These are phyloP conservation scores for Magnusiomyces clavatus DNA, from an alignment of 1,139 yeast species.

Conservation along the genomic window DNA sequence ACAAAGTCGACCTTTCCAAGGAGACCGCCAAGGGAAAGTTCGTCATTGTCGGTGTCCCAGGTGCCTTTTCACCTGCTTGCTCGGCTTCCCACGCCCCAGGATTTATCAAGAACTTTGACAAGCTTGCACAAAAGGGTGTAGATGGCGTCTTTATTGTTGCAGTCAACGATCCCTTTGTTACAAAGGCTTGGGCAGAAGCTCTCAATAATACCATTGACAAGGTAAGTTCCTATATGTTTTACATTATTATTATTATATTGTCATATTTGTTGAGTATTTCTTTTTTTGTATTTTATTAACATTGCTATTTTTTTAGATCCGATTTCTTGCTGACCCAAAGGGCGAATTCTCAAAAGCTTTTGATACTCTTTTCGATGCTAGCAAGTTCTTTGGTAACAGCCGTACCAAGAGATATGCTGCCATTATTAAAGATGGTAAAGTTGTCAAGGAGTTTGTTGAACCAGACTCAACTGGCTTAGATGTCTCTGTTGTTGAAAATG, in stretches of 20 bases:
- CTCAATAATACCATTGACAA: conserved; percentile 24
- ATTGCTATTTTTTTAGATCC: conserved; percentile 27
- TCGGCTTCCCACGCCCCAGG: conserved; percentile 76
- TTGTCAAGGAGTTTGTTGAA: conserved; percentile 59
- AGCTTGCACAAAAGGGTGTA: conserved; percentile 60
- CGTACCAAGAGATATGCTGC: conserved; percentile 75
- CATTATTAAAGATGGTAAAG: conserved; percentile 65
- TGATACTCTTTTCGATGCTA: conserved; percentile 64
- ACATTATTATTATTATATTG: neutral
- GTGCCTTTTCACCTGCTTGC: conserved; percentile 87
- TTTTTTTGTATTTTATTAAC: conserved; percentile 9
- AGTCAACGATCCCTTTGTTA: conserved; percentile 82
- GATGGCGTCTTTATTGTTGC: conserved; percentile 54
- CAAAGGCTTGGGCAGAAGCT: conserved; percentile 65
- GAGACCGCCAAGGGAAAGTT: conserved; percentile 48
- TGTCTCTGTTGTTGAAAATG: conserved; percentile 44
- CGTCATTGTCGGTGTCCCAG: conserved; percentile 76
- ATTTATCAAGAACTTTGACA: conserved; percentile 44
- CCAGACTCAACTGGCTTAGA: conserved; percentile 73
- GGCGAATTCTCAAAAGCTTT: conserved; percentile 62
- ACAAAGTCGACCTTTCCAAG: conserved; percentile 50
- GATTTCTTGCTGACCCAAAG: conserved; percentile 68
- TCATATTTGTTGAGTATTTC: neutral
- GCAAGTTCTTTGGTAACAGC: conserved; percentile 61
- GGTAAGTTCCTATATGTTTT: conserved; percentile 3